Conservation (phyloP, 805 yeast genomes). For the Yamadazyma phyllophila region DNA sequence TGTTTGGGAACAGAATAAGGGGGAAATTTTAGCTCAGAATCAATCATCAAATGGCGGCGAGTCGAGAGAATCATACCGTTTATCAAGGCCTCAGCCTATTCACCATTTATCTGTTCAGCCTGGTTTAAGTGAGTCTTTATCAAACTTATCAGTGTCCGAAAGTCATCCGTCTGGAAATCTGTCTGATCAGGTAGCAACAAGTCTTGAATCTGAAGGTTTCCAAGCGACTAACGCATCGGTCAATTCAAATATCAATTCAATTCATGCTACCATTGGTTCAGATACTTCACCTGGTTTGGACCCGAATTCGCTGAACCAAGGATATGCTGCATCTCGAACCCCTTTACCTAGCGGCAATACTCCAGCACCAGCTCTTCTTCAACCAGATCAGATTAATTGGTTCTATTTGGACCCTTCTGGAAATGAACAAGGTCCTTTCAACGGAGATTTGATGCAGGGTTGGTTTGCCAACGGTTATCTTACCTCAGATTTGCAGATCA, state of each 20-base stretch:
- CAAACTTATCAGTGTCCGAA: neutral
- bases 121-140: neutral
- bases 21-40: constrained; percentile 2
- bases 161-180: neutral
- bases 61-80: constrained; percentile 29
- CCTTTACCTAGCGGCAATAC: neutral
- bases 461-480: constrained; percentile 70
- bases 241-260: neutral
- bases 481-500: constrained; percentile 49
- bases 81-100: constrained; percentile 29
- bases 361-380: neutral
- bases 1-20: constrained; percentile 45
- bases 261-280: constrained; percentile 2
- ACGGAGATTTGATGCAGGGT: constrained; percentile 68
- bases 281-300: constrained; percentile 1
- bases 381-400: constrained; percentile 52
- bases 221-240: neutral
- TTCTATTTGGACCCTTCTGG: constrained; percentile 69
- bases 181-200: neutral
- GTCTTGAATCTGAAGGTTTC: neutral
- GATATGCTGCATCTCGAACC: neutral
- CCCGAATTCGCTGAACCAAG: neutral
- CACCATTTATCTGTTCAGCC: constrained; percentile 29
- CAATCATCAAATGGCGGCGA: constrained; percentile 1
- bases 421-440: constrained; percentile 78